Base-by-base conservation (phyloP, 2,329 filamentous ascomycete genomes). In the Byssochlamys sp. region DNA sequence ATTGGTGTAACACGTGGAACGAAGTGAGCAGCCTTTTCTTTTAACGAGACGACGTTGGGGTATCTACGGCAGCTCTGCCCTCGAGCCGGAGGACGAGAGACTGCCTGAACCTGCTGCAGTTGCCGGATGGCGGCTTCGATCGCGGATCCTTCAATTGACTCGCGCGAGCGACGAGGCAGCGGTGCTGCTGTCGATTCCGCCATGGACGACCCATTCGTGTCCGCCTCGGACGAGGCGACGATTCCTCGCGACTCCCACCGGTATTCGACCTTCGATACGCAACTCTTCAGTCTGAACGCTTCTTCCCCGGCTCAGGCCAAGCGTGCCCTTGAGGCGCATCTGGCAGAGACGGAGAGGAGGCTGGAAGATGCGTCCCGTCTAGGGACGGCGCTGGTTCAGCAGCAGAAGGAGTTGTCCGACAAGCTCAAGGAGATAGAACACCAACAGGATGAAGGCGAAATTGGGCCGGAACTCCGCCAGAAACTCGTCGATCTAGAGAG, bases 281-380 rank as follows among this genome's bases (percentile, higher is more conserved):
- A 92, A 55, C 77, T 89, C 28, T 91, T 95, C 71, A 86, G 86
- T 39, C 78, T 92, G 25, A 88, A 89, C 63, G 83, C 90, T n/a
- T 80, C 89, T 28, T 96, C 92, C 0, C 90, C 92, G 9, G 84
- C 85, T 57, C 91, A 96, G 69, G 90, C 91, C 48, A 95, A 89
- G 74, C 87, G 89, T 63, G 91, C 91, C 51, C 80, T 99, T 51
- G 88, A 96, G 73, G 90, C 91, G 55, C 94, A 97, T 74, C 81
- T 99, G 53, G 86, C 88, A 61, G 94, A 99, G 73, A 96, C 92
- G 1, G 90, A 96, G 67, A 87, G 91, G 59, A 85, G 92, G 58
- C 86, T 99, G 61, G 89, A 95, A 67, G 91, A 97, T 71, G 89
- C 92, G 4, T 94, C 90, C 28, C 91, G 89, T 68, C 77, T 99